phyloP scores from a whole-genome alignment of 2,329 filamentous ascomycete species.

The Colletotrichum tabaci region DNA sequence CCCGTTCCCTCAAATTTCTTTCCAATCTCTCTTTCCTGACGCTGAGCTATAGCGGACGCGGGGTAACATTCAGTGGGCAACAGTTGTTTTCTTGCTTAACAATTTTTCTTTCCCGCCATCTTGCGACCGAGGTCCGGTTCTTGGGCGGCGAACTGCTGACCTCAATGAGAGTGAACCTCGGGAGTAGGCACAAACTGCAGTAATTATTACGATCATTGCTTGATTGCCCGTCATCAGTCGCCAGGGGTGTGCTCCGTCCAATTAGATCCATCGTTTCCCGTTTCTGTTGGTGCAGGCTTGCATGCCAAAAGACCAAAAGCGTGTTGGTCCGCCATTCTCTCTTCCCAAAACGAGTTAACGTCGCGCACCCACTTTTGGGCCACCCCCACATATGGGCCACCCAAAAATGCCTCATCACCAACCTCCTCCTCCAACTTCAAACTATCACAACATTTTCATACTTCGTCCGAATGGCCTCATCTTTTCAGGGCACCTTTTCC shows the following conservation, averaged over 20 bases:
- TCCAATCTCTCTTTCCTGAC: background rate
- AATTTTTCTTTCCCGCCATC: background rate
- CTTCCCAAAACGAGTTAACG: background rate
- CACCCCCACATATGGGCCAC: no score
- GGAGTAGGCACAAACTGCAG: background rate
- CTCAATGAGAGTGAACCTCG: background rate
- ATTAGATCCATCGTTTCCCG: background rate
- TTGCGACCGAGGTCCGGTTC: background rate
- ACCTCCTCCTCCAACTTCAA: no score
- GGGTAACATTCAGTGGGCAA: background rate
- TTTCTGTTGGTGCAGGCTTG: slow-evolving; percentile 11
- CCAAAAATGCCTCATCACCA: no score
- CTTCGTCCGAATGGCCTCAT: no score
- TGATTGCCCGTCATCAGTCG: background rate
- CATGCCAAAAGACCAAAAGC: background rate
- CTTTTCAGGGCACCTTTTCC: no score
- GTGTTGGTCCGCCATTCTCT: background rate
- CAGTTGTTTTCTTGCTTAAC: background rate
- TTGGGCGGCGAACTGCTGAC: background rate
- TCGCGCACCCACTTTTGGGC: no score
- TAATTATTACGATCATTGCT: background rate
- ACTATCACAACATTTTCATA: no score
- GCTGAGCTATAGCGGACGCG: background rate
- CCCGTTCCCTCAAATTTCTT: background rate
- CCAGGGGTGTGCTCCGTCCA: background rate